Evolutionary conservation across 1,284 basidiomycete species (phyloP).

Genomic region (Trichosporon sp.): DNA sequence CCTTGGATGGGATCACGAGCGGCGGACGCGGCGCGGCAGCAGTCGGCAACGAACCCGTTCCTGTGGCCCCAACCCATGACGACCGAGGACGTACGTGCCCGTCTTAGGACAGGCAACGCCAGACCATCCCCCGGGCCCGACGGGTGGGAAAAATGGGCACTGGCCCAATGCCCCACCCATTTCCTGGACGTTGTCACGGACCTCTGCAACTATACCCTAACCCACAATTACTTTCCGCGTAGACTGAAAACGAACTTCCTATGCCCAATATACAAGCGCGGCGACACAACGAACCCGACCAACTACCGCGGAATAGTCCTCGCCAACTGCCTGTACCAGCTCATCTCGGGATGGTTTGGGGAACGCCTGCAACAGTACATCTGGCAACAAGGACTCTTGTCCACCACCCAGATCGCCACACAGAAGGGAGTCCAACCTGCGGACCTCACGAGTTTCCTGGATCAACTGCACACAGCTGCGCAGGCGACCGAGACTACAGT

Average conservation of each 20-base stretch:
- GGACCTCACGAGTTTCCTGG: conserved; percentile 40
- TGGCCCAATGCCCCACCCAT: conserved; percentile 28
- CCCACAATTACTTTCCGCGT: conserved; percentile 32
- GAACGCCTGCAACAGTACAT: conserved; percentile 29
- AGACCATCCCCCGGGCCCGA: conserved; percentile 34
- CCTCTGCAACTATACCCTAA: conserved; percentile 41
- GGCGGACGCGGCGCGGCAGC: not conserved
- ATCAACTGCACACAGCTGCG: conserved; percentile 33
- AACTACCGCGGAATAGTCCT: conserved; percentile 41
- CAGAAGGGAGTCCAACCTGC: conserved; percentile 43
- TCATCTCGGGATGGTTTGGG: not conserved
- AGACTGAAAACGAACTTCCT: conserved; percentile 31
- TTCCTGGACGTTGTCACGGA: conserved; percentile 32
- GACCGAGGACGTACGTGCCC: not conserved
- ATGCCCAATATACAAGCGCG: conserved; percentile 43
- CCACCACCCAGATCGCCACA: conserved; percentile 40
- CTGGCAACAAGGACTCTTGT: conserved; percentile 27
- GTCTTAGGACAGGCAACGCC: conserved; percentile 28
- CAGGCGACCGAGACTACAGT: conserved; percentile 17
- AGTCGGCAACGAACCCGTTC: not conserved
- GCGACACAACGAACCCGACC: conserved; percentile 27
- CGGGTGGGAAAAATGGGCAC: conserved; percentile 44
- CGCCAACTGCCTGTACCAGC: conserved; percentile 28
- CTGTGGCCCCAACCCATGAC: not conserved
- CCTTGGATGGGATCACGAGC: not conserved